phyloP scores from a whole-genome alignment of 1,284 basidiomycete species.

The Stygiomarasmius scandens region DNA sequence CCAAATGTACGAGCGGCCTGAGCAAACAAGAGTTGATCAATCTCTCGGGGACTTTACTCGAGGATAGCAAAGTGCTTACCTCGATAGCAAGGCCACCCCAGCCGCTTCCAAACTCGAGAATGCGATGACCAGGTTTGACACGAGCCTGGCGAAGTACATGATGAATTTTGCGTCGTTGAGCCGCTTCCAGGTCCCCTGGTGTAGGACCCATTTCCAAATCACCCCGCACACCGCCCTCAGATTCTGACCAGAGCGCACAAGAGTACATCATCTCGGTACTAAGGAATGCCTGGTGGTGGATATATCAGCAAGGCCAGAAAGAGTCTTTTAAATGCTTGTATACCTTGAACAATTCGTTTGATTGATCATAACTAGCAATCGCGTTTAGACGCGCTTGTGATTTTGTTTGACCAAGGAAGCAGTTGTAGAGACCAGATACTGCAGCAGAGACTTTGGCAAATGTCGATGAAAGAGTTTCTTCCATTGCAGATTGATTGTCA shows the following conservation, averaged over 20 bases:
- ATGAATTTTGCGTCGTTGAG: constrained; percentile 80
- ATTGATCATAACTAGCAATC: constrained; percentile 89
- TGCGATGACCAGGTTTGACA: constrained; percentile 75
- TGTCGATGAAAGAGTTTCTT: constrained; percentile 63
- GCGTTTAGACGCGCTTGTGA: constrained; percentile 82
- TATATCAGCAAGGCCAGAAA: constrained; percentile 10
- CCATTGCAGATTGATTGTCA: constrained; percentile 75
- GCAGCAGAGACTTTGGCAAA: constrained; percentile 68
- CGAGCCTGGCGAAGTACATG: constrained; percentile 78
- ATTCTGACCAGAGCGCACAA: constrained; percentile 77
- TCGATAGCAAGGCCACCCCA: constrained; percentile 92
- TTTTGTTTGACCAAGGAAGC: constrained; percentile 79
- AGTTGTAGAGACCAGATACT: constrained; percentile 75
- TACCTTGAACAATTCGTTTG: constrained; percentile 79
- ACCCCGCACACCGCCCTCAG: constrained; percentile 72
- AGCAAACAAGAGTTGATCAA: background rate
- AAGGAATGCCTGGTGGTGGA: constrained; percentile 67
- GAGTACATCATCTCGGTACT: constrained; percentile 94
- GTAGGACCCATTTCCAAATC: constrained; percentile 55
- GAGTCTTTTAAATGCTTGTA: constrained; percentile 14
- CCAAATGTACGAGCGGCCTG: constrained; percentile 70
- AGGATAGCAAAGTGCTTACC: constrained; percentile 43
- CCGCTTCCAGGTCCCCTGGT: constrained; percentile 75
- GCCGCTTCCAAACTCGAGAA: constrained; percentile 91
- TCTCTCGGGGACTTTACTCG: constrained; percentile 17